phyloP scores from a whole-genome alignment of 2,329 filamentous ascomycete genomes.

The Hirsutella minnesotensis region DNA sequence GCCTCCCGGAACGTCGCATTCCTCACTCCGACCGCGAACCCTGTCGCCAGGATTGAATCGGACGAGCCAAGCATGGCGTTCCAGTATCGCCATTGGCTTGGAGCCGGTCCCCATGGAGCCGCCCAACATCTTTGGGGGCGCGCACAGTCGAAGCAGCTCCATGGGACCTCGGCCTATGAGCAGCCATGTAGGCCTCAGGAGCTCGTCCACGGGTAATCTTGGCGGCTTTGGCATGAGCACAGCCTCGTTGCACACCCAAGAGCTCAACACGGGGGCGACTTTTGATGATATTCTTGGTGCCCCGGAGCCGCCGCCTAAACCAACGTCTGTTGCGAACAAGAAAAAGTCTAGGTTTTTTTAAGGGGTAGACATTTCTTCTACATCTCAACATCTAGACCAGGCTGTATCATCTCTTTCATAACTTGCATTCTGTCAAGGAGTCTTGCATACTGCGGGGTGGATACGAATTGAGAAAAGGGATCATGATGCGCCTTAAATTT shows the following conservation, averaged over 20 bases:
- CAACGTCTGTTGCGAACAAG: slow-evolving; percentile 15
- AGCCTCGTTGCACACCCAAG: slow-evolving; percentile 9
- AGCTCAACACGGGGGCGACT: slow-evolving; percentile 23
- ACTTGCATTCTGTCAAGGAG: slow-evolving; percentile 1
- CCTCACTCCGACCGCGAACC: slow-evolving; percentile 23
- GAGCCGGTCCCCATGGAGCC: slow-evolving; percentile 29
- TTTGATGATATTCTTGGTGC: slow-evolving; percentile 37
- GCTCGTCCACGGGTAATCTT: slow-evolving; percentile 24
- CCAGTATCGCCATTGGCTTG: slow-evolving; percentile 30
- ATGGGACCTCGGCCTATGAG: slow-evolving; percentile 20
- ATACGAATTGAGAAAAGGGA: background rate
- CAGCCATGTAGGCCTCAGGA: slow-evolving; percentile 20
- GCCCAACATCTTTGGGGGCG: slow-evolving; percentile 12
- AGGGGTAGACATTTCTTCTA: background rate
- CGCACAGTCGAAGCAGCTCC: slow-evolving; percentile 23
- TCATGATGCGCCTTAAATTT: background rate
- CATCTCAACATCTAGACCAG: background rate
- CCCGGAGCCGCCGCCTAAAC: slow-evolving; percentile 13
- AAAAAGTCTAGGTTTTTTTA: slow-evolving; percentile 31
- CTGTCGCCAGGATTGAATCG: slow-evolving; percentile 24
- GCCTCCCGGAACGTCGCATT: slow-evolving; percentile 12
- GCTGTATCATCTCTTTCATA: slow-evolving; percentile 1
- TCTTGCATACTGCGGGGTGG: background rate
- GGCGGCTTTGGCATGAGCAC: slow-evolving; percentile 12
- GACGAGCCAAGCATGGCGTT: slow-evolving; percentile 23